Base-by-base conservation (phyloP, 352 stramenopile species). In the Pythium phragmiticola region DNA sequence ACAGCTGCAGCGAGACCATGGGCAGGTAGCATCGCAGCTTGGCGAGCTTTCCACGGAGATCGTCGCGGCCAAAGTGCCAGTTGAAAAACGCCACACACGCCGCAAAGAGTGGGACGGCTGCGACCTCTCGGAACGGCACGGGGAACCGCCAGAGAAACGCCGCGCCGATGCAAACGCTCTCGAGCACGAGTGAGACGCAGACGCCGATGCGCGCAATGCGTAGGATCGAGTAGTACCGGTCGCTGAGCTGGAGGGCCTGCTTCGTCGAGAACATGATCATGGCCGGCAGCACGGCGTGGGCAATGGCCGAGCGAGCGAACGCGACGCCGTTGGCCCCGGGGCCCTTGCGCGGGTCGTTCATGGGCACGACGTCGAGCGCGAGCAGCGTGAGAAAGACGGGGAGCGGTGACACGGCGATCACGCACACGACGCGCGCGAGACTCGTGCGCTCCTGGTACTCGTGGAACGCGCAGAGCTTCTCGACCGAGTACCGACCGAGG, bases 131-230 rank as follows among this genome's bases (percentile, higher is more conserved):
- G n/a, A 66, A 57, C 17, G 64, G 64, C 11, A 70, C 57, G 9
- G 64, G 63, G 28, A 70, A 70, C 9, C 53, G 33, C 64, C 64
- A 70, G 0, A 57, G 7, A 43, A 70, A 70, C 17, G 57, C 63
- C 17, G 47, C 8, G 16, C 49, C 34, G 16, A 43, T 43, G 11
- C 11, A 12, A 7, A 43, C 16, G 3, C 11, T 4, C 37, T 43
- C 37, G 16, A 52, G 14, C 13, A 41, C 23, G 4, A 59, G 2
- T 2, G 39, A 46, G 11, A 41, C 26, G 26, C 23, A 50, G 14
- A 45, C 16, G 8, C 17, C 57, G 26, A 70, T 62, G 9, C 23
- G 17, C 11, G 52, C 21, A 34, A 70, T 58, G 3, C 26, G 51
- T 7, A 14, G 12, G n/a, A 57, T 46, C 50, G 63, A 51, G 45